These are phyloP conservation scores for Pythium chondricola DNA, from an alignment of 352 stramenopile species.

Conservation along the genomic window DNA sequence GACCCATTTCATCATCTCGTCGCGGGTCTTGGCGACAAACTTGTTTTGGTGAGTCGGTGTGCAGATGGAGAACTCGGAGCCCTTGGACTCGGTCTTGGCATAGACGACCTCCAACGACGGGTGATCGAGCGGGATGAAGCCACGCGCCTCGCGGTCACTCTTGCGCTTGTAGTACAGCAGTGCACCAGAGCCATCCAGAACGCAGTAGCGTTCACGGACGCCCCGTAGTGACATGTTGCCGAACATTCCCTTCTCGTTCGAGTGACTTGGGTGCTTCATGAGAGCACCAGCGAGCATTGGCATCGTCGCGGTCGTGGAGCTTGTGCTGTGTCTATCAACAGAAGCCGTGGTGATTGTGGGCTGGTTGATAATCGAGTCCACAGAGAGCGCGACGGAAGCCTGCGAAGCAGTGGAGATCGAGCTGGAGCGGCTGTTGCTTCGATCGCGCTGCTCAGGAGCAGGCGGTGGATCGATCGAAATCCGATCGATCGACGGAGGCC, in stretches of 20 bases:
- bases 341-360: conserved; percentile 10
- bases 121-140: conserved; percentile 56
- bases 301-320: conserved; percentile 9
- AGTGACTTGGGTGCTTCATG: conserved; percentile 73
- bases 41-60: conserved; percentile 70
- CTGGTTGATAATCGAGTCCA: conserved; percentile 42
- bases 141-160: conserved; percentile 65
- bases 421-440: conserved; percentile 20
- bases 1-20: conserved; percentile 73
- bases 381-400: conserved; percentile 36
- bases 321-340: neutral
- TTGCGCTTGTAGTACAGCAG: conserved; percentile 80
- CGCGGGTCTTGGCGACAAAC: conserved; percentile 58
- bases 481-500: conserved; percentile 9
- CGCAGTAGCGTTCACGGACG: conserved; percentile 67
- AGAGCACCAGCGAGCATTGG: conserved; percentile 46
- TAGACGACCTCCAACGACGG: conserved; percentile 67
- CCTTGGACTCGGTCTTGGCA: conserved; percentile 58
- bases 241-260: conserved; percentile 72
- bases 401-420: conserved; percentile 48
- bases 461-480: conserved; percentile 6
- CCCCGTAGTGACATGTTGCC: conserved; percentile 75
- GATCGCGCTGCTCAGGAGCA: conserved; percentile 9
- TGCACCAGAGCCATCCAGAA: conserved; percentile 54
- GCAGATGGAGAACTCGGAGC: conserved; percentile 73